Base-by-base conservation (phyloP, 2,329 filamentous ascomycete species). In the Myriosclerotinia curreyana region DNA sequence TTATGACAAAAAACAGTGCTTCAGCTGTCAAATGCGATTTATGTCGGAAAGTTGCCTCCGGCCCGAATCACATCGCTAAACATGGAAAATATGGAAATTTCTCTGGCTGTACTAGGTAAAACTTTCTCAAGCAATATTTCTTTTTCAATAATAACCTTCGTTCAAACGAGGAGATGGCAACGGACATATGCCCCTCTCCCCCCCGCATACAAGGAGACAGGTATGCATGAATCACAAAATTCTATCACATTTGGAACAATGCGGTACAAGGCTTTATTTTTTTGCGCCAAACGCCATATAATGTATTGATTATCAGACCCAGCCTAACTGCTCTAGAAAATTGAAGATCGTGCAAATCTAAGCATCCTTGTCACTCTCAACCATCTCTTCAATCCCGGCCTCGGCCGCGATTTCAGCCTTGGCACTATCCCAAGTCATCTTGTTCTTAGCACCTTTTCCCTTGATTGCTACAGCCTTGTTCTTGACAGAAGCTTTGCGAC, bases 311-410 rank as follows among this genome's bases (percentile, higher is more conserved):
- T 17, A 58, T 25, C n/a, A 58, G 12, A 20, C 4, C 17, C 9
- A 14, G 31, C 17, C 20, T 14, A 12, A 8, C 22, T 9, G 50
- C 12, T 7, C 5, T 4, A 22, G 14, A 34, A 25, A 3, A 8
- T 46, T 25, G 4, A 8, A 36, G 20, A 22, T 58, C 14, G 11
- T 52, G 69, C 70, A 6, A 77, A 77, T 40, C 76, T 78, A 56
- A 68, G 71, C 0, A 56, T 73, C 0, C 67, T 75, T 0, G 67
- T 75, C 0, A 71, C 71, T 34, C 55, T 71, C 1, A 78, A 79
- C 60, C 11, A 65, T 14, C 6, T 34, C 20, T 28, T 34, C 22
- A 44, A 14, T n/a, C 14, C 15, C 17, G 1, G 28, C 11, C n/a
- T 58, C 20, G 22, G 20, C 54, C 8, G 28, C n/a, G 12, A 34